Conservation (phyloP, 2,329 filamentous ascomycete species). For the Fusarium sp. region DNA sequence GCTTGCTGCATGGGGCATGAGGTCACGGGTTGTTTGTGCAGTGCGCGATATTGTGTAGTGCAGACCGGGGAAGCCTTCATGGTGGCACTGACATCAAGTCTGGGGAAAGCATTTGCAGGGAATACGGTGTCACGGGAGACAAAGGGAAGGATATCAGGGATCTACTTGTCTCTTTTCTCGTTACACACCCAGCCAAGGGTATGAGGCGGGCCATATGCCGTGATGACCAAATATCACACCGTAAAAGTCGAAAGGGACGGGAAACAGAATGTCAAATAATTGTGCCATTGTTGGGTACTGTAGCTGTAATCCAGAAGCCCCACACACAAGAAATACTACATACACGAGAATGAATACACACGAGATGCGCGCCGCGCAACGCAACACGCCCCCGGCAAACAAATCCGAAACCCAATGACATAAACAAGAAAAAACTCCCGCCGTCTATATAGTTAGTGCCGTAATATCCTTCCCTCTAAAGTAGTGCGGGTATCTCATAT, state of each 20-base stretch:
- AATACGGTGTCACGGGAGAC: slow-evolving; percentile 7
- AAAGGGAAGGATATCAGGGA: slow-evolving; percentile 6
- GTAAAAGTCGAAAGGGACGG: slow-evolving; percentile 4
- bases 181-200: slow-evolving; percentile 10
- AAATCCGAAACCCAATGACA: slow-evolving; percentile 1
- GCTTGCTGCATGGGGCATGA: slow-evolving; percentile 11
- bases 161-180: slow-evolving; percentile 20
- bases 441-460: slow-evolving; percentile 32
- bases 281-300: background rate
- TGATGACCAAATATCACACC: slow-evolving; percentile 15
- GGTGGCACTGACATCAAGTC: slow-evolving; percentile 15
- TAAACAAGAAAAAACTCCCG: slow-evolving; percentile 22
- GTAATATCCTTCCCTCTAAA: slow-evolving; percentile 24
- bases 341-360: slow-evolving; percentile 15
- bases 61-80: slow-evolving; percentile 9
- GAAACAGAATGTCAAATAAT: slow-evolving; percentile 7
- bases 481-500: slow-evolving; percentile 28
- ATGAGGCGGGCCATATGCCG: background rate
- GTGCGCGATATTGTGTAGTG: slow-evolving; percentile 29
- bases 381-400: slow-evolving; percentile 1
- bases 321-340: slow-evolving; percentile 9
- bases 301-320: slow-evolving; percentile 6
- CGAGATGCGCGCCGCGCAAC: slow-evolving; percentile 17
- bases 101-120: slow-evolving; percentile 16
- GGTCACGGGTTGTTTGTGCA: slow-evolving; percentile 28